Base-by-base conservation (phyloP, 1,139 yeast species). In the Geotrichum histeridarum region DNA sequence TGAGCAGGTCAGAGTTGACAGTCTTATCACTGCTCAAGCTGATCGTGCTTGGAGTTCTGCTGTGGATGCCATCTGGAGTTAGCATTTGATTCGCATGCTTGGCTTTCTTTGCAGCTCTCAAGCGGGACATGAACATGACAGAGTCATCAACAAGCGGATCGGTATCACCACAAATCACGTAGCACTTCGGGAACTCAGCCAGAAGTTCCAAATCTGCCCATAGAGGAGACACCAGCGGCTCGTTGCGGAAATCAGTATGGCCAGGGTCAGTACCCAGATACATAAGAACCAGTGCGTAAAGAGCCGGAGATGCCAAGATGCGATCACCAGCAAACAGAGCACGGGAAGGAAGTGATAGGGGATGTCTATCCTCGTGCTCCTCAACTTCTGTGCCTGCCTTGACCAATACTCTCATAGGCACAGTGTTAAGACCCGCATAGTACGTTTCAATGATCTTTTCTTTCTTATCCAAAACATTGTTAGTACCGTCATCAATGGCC, bases 41-140 rank as follows among this genome's bases (percentile, higher is more conserved):
- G n/a, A n/a, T 17, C n/a, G 39, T n/a, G 39, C 39, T 37, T 8
- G 39, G 39, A 6, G 39, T 41, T 8, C 43, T 27, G 8, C 27
- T 17, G 12, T 27, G 27, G 15, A n/a, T 14, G 31, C 33, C 18
- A 9, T 36, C 41, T n/a, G 48, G 42, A 33, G 36, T 14, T 6
- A 17, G 4, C 12, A 1, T 3, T 14, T n/a, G 46, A 8, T 37
- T 27, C 30, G 18, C 18, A 8, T 1, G 9, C 12, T 15, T 9
- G 9, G 32, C 14, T 11, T 50, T 42, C 33, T 57, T 54, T 1
- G 61, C 8, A 75, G 77, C 57, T 49, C 64, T 60, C 57, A 75
- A 63, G 51, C 75, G 73, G 5, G 64, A 69, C 41, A 69, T 70
- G 44, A 60, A 59, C 50, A 60, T 53, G 31, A 59, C 57, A 1